A percentile compares a stretch with the other conserved stretches of the same genome.
Evolutionary conservation across 768 basidiomycete genomes (phyloP).

Genomic region (Amanita thiersii): DNA sequence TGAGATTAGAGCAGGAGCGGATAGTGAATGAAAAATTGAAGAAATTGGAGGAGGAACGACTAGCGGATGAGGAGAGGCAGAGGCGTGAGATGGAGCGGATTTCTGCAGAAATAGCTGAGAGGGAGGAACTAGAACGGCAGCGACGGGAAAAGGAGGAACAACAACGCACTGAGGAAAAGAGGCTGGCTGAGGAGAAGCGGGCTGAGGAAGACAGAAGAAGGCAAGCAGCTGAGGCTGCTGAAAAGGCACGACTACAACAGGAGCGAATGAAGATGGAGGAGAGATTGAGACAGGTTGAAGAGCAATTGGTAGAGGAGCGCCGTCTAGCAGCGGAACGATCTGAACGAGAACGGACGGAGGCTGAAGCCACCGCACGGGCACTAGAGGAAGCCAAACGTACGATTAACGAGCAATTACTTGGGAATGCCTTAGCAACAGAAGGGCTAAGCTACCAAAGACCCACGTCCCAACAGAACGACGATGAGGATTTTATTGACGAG

Average conservation of each 20-base stretch:
- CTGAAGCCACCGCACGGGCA: conserved; percentile 13
- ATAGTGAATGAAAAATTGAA: conserved; percentile 18
- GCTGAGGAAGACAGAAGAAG: conserved; percentile 20
- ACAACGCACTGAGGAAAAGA: conserved; percentile 19
- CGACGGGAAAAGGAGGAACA: conserved; percentile 15
- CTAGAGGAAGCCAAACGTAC: conserved; percentile 12
- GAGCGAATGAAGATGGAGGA: conserved; percentile 24
- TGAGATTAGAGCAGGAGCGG: conserved; percentile 23
- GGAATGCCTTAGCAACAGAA: conserved; percentile 6
- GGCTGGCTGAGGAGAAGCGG: conserved; percentile 20
- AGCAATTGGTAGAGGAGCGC: conserved; percentile 23
- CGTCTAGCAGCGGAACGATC: conserved; percentile 12
- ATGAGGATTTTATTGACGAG: conserved; percentile 3
- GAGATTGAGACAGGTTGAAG: conserved; percentile 24
- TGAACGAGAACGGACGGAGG: conserved; percentile 13
- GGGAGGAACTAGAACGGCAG: conserved; percentile 13
- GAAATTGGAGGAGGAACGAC: conserved; percentile 16
- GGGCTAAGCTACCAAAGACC: conserved; percentile 8
- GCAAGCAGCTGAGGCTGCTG: conserved; percentile 17
- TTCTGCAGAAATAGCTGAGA: conserved; percentile 16
- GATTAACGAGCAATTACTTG: too few species aligned
- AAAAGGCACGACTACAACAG: conserved; percentile 18
- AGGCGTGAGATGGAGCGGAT: conserved; percentile 17
- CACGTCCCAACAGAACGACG: conserved; percentile 1
- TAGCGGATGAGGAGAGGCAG: conserved; percentile 14